Evolutionary conservation across 768 basidiomycete genomes (phyloP), one percentile per base, ranked within the genome.

Genomic region (Trametes cingulata): DNA sequence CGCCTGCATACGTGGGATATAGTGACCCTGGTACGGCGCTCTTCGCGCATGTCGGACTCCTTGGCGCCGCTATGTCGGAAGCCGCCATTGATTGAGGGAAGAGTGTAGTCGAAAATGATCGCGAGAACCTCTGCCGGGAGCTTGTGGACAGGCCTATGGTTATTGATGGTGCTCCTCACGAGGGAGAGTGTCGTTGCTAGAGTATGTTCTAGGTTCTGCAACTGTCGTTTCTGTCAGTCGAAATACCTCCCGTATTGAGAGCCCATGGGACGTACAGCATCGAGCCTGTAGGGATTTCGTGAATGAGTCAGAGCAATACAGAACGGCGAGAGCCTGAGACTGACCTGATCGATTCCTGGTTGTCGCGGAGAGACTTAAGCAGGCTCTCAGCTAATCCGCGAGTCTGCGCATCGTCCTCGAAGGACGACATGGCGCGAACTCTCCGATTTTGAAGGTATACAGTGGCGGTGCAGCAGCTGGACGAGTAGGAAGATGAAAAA

Each of bases 101-200:
- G 45, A 5, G 56, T 39, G 12, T 42, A 35, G 12, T 17, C 29
- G 52, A 64, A 64, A 17, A 64, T 57, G 17, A 60, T 46, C n/a
- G 39, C 51, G 37, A 64, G 54, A 39, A 60, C 19, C 39, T 64
- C 63, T 1, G 46, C 41, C 2, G 63, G 63, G n/a, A 64, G 55
- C 8, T 52, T 27, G 46, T 64, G 54, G 12, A 64, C 52, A 1
- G 54, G 45, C 6, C 48, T 42, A 33, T 36, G 46, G 35, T 41
- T 24, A 40, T 64, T 64, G 47, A 63, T 39, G 42, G 19, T 37
- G 13, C 48, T 49, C n/a, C 52, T 42, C 15, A 52, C 43, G 46
- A 43, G 41, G 7, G 61, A 57, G 24, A 57, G 56, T 9, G 47
- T 50, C 27, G n/a, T 17, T 6, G 46, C 56, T 17, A 57, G 27